Evolutionary conservation across 2,329 filamentous ascomycete species (phyloP).

Genomic region (Phialemoniopsis sp.): DNA sequence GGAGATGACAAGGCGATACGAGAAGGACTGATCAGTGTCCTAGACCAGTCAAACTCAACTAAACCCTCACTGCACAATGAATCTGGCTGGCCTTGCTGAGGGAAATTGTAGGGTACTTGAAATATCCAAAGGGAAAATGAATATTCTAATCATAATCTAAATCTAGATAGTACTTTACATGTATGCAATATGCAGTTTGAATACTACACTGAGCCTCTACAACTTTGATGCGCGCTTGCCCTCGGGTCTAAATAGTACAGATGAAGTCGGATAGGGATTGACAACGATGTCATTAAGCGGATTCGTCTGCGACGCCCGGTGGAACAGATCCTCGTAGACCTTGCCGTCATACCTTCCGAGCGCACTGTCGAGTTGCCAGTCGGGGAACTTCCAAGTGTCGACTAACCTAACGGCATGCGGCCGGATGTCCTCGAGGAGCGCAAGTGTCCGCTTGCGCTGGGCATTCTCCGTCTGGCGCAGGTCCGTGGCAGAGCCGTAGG

Average conservation of each 20-base stretch:
- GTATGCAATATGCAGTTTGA: no score
- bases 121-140: no score
- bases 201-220: no score
- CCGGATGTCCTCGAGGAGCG: conserved; percentile 65
- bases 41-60: no score
- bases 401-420: conserved; percentile 70
- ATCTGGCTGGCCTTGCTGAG: no score
- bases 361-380: conserved; percentile 72
- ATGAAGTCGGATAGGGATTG: conserved; percentile 65
- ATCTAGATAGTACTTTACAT: no score
- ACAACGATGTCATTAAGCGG: conserved; percentile 69
- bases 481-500: conserved; percentile 55
- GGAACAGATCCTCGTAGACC: conserved; percentile 75
- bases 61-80: no score
- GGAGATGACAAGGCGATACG: no score
- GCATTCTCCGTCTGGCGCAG: conserved; percentile 69
- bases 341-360: conserved; percentile 68
- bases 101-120: no score
- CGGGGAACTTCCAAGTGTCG: conserved; percentile 72
- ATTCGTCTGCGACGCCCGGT: conserved; percentile 67
- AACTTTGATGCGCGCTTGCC: no score
- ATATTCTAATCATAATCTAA: no score
- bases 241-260: conserved; percentile 40
- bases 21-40: no score
- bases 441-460: conserved; percentile 63